Conservation (phyloP, 495 filamentous ascomycete genomes). For the Tuber umbilicatum region DNA sequence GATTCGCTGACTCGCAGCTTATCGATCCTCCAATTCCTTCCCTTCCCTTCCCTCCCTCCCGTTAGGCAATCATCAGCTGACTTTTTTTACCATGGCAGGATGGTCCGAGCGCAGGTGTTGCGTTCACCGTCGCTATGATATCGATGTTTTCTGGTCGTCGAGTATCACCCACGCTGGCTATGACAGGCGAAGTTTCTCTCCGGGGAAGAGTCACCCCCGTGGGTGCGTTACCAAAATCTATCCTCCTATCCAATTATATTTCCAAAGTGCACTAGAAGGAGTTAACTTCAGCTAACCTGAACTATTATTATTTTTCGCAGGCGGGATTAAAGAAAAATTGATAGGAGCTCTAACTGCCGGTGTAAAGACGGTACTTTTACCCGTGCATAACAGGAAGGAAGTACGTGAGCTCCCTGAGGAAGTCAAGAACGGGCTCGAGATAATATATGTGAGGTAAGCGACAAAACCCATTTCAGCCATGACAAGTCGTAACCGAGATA, state of each 20-base stretch:
- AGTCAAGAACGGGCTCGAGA: conserved; percentile 78
- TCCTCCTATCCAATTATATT: conserved; percentile 17
- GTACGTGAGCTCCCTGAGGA: conserved; percentile 86
- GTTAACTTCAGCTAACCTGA: conserved; percentile 4
- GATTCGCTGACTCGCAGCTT: conserved; percentile 36
- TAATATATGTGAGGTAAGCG: conserved; percentile 77
- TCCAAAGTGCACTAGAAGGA: neutral
- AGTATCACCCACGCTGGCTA: conserved; percentile 87
- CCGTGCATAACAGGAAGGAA: conserved; percentile 84
- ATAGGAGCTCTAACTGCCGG: conserved; percentile 91
- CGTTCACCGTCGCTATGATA: conserved; percentile 87
- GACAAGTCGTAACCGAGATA: conserved; percentile 22
- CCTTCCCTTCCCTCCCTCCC: conserved; percentile 1
- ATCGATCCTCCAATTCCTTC: conserved; percentile 22
- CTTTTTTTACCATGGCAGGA: conserved; percentile 35
- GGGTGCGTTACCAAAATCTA: conserved; percentile 26
- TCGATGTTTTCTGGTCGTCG: conserved; percentile 82
- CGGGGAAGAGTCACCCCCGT: conserved; percentile 66
- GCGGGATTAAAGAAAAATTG: conserved; percentile 97
- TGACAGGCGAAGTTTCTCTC: conserved; percentile 93
- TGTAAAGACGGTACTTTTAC: conserved; percentile 88
- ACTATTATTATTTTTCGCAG: conserved; percentile 49
- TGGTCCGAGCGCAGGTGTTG: conserved; percentile 72
- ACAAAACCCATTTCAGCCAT: conserved; percentile 29
- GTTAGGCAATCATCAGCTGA: conserved; percentile 32